A percentile compares a stretch with the other conserved stretches of the same genome.
Conservation (phyloP, 805 yeast species). For the Maudiozyma barnettii region DNA sequence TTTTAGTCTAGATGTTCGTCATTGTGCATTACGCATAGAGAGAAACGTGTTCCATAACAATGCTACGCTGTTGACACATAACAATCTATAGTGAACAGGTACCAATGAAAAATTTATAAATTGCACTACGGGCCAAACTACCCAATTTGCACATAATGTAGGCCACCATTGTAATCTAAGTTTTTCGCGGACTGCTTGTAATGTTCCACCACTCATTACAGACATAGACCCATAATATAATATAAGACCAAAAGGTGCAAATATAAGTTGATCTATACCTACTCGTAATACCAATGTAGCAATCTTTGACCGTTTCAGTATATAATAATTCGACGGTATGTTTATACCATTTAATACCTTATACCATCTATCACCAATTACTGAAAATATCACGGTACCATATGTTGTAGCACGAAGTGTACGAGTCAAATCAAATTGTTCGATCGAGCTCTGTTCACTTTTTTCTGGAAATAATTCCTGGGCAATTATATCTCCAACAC, state of each 20-base stretch:
- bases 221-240: constrained; percentile 63
- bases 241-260: constrained; percentile 75
- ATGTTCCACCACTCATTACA: constrained; percentile 45
- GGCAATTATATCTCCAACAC: constrained; percentile 67
- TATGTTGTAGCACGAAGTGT: constrained; percentile 57
- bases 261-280: constrained; percentile 58
- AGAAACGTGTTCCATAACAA: constrained; percentile 79
- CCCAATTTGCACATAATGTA: constrained; percentile 68
- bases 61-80: constrained; percentile 61
- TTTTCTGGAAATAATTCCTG: constrained; percentile 40
- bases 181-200: constrained; percentile 34
- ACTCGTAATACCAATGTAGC: constrained; percentile 37
- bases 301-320: no score
- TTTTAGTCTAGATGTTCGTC: not conserved
- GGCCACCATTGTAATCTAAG: constrained; percentile 47
- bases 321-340: constrained; percentile 32
- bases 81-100: constrained; percentile 60
- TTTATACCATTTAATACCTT: constrained; percentile 37
- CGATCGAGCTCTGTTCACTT: constrained; percentile 23
- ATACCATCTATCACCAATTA: constrained; percentile 68
- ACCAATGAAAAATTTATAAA: constrained; percentile 62
- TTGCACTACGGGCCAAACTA: constrained; percentile 88
- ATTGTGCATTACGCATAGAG: constrained; percentile 28
- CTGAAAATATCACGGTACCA: constrained; percentile 68
- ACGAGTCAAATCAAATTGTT: constrained; percentile 41